These are phyloP conservation scores for Aspergillus taichungensis DNA, from an alignment of 495 filamentous ascomycete genomes.

Conservation along the genomic window DNA sequence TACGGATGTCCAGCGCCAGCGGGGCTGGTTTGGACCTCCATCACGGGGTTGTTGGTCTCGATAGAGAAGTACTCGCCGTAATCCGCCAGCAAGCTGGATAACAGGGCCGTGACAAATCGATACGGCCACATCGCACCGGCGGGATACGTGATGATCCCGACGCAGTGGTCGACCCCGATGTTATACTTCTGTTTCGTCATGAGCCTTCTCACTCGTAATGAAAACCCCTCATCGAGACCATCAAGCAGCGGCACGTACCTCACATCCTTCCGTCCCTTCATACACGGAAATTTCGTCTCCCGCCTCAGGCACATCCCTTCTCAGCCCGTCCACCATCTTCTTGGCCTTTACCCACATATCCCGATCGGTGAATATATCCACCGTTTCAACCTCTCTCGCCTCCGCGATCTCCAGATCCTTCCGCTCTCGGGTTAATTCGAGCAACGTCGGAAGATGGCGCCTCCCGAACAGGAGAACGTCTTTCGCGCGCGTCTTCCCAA, in stretches of 20 bases:
- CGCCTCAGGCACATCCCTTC: slow-evolving; percentile 26
- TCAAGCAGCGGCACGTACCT: slow-evolving; percentile 13
- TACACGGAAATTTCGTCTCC: slow-evolving; percentile 11
- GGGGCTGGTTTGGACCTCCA: too few species aligned
- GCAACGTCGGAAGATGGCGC: neutral
- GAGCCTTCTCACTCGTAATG: neutral
- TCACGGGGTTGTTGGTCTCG: slow-evolving; percentile 24
- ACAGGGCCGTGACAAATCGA: slow-evolving; percentile 30
- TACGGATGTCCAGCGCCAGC: slow-evolving; percentile 10
- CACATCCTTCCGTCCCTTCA: slow-evolving; percentile 16
- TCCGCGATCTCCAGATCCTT: slow-evolving; percentile 10
- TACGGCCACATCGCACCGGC: slow-evolving; percentile 39
- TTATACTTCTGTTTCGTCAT: slow-evolving; percentile 3
- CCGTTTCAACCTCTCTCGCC: slow-evolving; percentile 23
- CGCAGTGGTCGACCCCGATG: slow-evolving; percentile 5
- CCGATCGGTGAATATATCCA: slow-evolving; percentile 28
- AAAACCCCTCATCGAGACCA: neutral
- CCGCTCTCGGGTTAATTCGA: slow-evolving; percentile 3
- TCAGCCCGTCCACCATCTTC: slow-evolving; percentile 17
- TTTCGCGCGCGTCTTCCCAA: slow-evolving; percentile 17
- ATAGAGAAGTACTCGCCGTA: slow-evolving; percentile 22
- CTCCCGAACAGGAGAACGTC: slow-evolving; percentile 5
- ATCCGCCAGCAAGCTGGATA: slow-evolving; percentile 17
- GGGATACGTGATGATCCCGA: slow-evolving; percentile 21
- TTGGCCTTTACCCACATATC: slow-evolving; percentile 26